A percentile compares a stretch with the other conserved stretches of the same genome.
Conservation (phyloP, 768 basidiomycete genomes). For the Hygrocybe coccinea region DNA sequence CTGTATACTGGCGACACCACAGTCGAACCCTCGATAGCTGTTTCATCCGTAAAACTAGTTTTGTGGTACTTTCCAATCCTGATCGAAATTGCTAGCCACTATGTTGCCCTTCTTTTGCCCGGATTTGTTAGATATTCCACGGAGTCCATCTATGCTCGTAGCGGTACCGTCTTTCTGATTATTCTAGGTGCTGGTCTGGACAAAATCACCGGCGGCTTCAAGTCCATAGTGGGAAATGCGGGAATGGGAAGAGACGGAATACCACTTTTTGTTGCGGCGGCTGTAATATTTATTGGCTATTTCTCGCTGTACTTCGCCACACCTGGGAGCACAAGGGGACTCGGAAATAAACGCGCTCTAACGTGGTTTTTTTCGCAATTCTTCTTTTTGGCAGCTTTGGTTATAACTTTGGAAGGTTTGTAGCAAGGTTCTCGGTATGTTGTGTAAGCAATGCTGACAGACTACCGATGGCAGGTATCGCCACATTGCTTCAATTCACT, state of each 20-base stretch:
- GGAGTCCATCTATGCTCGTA: not conserved
- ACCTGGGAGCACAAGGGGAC: not conserved
- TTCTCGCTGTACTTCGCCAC: slow-evolving; percentile 1
- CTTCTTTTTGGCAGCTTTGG: slow-evolving; percentile 1
- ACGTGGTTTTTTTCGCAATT: slow-evolving; percentile 1
- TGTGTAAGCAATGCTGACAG: not conserved
- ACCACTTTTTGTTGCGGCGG: not conserved
- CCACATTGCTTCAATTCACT: not conserved
- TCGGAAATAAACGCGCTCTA: not conserved
- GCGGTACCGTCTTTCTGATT: not conserved
- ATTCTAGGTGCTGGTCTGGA: slow-evolving; percentile 1
- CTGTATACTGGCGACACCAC: not conserved
- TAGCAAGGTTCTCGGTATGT: not conserved
- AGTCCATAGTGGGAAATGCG: slow-evolving; percentile 3
- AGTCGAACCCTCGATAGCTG: not conserved
- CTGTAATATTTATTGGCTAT: not conserved
- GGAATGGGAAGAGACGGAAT: not conserved
- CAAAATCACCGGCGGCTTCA: slow-evolving; percentile 4
- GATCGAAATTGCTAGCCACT: not conserved
- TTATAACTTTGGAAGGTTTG: slow-evolving; percentile 4
- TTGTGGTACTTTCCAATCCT: not conserved
- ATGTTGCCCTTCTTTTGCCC: not conserved
- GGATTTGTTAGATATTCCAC: slow-evolving; percentile 2
- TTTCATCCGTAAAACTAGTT: not conserved
- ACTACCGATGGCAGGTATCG: not conserved